Evolutionary conservation across 108 stramenopile species (phyloP).

Genomic region (Craspedostauros australis): DNA sequence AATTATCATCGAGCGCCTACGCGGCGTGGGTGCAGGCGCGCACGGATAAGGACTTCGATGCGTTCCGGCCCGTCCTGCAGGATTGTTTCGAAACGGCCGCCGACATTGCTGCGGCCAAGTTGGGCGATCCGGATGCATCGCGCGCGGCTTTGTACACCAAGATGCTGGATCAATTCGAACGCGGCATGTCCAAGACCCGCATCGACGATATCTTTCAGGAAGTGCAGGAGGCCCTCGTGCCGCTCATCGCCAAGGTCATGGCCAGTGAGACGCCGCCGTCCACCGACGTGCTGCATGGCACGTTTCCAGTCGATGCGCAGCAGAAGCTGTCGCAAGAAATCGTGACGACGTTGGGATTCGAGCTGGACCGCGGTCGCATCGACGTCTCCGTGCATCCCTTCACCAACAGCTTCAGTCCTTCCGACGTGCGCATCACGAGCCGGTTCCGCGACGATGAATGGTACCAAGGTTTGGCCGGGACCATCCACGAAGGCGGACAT

Average conservation of each 20-base stretch:
- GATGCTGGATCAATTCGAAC: conserved; percentile 51
- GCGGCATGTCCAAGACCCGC: conserved; percentile 64
- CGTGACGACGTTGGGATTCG: conserved; percentile 67
- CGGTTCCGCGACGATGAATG: conserved; percentile 71
- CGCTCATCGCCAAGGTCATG: conserved; percentile 62
- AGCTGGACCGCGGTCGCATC: conserved; percentile 58
- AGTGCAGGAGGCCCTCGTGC: conserved; percentile 59
- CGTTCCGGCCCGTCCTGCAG: conserved; percentile 40
- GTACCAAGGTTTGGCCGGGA: conserved; percentile 83
- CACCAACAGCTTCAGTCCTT: conserved; percentile 55
- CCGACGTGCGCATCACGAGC: conserved; percentile 88
- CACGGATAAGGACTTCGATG: conserved; percentile 40
- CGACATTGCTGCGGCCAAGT: conserved; percentile 45
- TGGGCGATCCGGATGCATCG: conserved; percentile 4
- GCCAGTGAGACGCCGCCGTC: conserved; percentile 17
- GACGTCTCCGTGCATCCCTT: conserved; percentile 92
- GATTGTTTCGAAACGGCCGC: conserved; percentile 59
- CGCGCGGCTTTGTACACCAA: conserved; percentile 11
- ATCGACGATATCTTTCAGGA: conserved; percentile 74
- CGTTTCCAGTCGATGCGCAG: conserved; percentile 51
- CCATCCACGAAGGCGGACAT: conserved; percentile 90
- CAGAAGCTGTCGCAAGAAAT: conserved; percentile 49
- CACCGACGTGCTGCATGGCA: conserved; percentile 24
- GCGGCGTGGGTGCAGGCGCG: conserved; percentile 69
- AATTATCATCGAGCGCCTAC: conserved; percentile 45